Conservation (phyloP, 192 early-diverging fungal genomes). For the Podila minutissima region DNA sequence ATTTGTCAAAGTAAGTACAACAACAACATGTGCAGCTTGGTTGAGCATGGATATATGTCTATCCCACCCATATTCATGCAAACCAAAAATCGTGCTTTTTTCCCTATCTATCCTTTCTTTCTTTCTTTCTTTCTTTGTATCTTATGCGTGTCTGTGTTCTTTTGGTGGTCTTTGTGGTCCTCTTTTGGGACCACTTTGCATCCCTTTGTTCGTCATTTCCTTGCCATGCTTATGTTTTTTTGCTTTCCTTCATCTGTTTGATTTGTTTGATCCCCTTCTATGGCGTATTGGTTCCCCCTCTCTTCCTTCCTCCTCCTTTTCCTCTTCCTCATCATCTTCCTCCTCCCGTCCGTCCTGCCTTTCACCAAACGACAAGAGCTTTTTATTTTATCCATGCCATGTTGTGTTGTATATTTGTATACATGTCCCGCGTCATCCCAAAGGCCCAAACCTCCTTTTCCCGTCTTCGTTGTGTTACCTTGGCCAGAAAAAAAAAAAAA, state of each 20-base stretch:
- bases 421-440: not conserved
- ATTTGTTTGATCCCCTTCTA: no score
- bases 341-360: not conserved
- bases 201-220: no score
- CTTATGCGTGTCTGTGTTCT: not conserved
- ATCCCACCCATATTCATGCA: not conserved
- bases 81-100: not conserved
- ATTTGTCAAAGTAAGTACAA: constrained; percentile 85
- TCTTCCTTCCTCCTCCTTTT: not conserved
- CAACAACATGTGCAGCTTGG: no score
- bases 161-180: no score
- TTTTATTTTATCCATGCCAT: not conserved
- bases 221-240: no score
- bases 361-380: not conserved
- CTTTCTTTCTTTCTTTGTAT: not conserved
- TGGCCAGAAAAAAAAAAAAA: constrained; percentile 1
- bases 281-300: not conserved
- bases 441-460: not conserved
- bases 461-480: not conserved
- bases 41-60: not conserved
- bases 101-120: not conserved
- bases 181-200: no score
- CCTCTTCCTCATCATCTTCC: not conserved
- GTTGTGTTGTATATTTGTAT: not conserved
- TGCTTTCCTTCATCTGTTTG: no score